Evolutionary conservation across 352 stramenopile genomes (phyloP).

Genomic region (Phytophthora citrophthora): DNA sequence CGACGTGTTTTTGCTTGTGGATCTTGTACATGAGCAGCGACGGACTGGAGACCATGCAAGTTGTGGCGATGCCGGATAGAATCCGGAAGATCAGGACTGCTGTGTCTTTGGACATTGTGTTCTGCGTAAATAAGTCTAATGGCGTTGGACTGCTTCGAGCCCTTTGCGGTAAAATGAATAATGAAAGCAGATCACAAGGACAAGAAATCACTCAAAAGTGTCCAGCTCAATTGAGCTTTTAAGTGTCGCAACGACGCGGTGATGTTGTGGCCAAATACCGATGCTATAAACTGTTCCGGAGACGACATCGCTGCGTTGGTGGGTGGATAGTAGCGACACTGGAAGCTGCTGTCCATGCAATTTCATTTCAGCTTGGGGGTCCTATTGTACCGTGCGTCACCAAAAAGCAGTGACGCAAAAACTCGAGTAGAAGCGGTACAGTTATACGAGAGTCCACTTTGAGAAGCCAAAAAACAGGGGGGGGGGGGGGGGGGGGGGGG

Average conservation of each 20-base stretch:
- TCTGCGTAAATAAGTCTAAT: slow-evolving; percentile 3
- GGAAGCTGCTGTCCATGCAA: slow-evolving; percentile 11
- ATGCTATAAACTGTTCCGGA: slow-evolving; percentile 4
- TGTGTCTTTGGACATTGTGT: slow-evolving; percentile 29
- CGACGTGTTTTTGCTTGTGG: slow-evolving; percentile 46
- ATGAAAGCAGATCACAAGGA: slow-evolving; percentile 4
- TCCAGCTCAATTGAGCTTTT: slow-evolving; percentile 1
- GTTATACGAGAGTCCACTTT: too few relatives aligned
- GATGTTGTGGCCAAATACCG: slow-evolving; percentile 13
- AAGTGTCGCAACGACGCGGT: slow-evolving; percentile 24
- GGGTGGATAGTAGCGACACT: slow-evolving; percentile 4
- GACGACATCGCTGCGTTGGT: not conserved
- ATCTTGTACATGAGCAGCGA: slow-evolving; percentile 46
- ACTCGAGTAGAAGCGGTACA: slow-evolving; percentile 9
- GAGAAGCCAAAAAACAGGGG: too few relatives aligned
- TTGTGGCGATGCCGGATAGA: slow-evolving; percentile 38
- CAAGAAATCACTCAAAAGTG: not conserved
- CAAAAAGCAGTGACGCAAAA: slow-evolving; percentile 25
- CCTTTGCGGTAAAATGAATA: slow-evolving; percentile 18
- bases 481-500: too few relatives aligned
- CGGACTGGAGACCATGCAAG: slow-evolving; percentile 50
- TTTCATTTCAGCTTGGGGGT: slow-evolving; percentile 13
- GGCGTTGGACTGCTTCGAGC: slow-evolving; percentile 22
- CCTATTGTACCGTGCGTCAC: slow-evolving; percentile 14
- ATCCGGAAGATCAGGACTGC: slow-evolving; percentile 36